Evolutionary conservation across 176 grass and related monocot genomes (phyloP).

Genomic region (Triticum urartu): DNA sequence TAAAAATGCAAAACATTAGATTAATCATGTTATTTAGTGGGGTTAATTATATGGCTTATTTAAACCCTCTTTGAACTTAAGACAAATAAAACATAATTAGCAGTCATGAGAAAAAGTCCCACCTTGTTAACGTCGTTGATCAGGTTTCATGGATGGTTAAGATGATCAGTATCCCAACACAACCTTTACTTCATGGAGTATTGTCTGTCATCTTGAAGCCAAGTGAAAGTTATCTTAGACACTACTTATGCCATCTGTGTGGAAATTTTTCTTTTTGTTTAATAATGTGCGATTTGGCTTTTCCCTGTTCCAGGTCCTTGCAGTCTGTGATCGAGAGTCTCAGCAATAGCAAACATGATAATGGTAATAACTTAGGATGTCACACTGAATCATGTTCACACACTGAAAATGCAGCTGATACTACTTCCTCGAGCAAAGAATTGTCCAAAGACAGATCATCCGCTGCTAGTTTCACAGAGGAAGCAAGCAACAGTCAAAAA

Average conservation of each 20-base stretch:
- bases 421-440: slow-evolving; percentile 53
- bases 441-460: slow-evolving; percentile 64
- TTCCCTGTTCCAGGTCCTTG: slow-evolving; percentile 63
- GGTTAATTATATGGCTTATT: not conserved
- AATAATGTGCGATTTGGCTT: slow-evolving; percentile 15
- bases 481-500: slow-evolving; percentile 46
- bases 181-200: not conserved
- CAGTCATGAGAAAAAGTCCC: not conserved
- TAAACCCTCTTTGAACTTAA: not conserved
- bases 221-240: slow-evolving; percentile 18
- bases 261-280: not conserved
- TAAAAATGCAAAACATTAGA: not conserved
- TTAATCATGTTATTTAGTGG: not conserved
- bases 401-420: slow-evolving; percentile 43
- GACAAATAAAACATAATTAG: not conserved
- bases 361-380: slow-evolving; percentile 38
- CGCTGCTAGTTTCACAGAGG: slow-evolving; percentile 65
- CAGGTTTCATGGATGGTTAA: not conserved
- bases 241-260: not conserved
- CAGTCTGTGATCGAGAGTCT: slow-evolving; percentile 73
- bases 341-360: slow-evolving; percentile 44
- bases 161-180: not conserved
- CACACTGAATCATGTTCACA: slow-evolving; percentile 39
- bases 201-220: slow-evolving; percentile 3
- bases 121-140: not conserved